phyloP scores from a whole-genome alignment of 2,329 filamentous ascomycete genomes.

The Aspergillus aculeatus region DNA sequence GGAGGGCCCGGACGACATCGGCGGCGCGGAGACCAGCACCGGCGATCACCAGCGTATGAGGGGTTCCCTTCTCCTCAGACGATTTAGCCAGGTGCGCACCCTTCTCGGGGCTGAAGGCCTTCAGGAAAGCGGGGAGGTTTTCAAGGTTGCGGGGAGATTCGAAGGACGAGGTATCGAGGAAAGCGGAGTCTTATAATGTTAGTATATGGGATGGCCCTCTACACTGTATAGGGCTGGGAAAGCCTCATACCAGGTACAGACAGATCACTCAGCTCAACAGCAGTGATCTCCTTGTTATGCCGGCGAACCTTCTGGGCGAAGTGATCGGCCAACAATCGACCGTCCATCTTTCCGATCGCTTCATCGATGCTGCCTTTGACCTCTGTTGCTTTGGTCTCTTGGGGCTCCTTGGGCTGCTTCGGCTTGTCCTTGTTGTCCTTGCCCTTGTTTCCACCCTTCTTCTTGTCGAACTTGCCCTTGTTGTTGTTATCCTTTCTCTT shows the following conservation, averaged over 20 bases:
- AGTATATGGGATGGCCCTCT: conserved; percentile 2
- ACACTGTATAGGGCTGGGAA: neutral
- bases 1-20: conserved; percentile 72
- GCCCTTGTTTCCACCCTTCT: conserved; percentile 3
- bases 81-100: conserved; percentile 62
- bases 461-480: conserved; percentile 3
- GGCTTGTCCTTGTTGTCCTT: conserved; percentile 22
- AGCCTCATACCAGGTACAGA: conserved; percentile 67
- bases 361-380: conserved; percentile 74
- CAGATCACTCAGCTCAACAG: conserved; percentile 79
- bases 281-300: conserved; percentile 77
- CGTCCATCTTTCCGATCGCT: conserved; percentile 79
- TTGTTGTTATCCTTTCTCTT: conserved; percentile 25
- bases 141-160: conserved; percentile 64
- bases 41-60: conserved; percentile 87
- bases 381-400: conserved; percentile 46
- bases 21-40: conserved; percentile 81
- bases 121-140: conserved; percentile 76
- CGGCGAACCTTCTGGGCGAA: conserved; percentile 74
- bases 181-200: conserved; percentile 60
- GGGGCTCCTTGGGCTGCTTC: conserved; percentile 23
- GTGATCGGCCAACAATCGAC: conserved; percentile 78
- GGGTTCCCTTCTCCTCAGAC: conserved; percentile 67
- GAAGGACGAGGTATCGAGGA: conserved; percentile 78
- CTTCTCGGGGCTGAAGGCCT: conserved; percentile 56